Evolutionary conservation across 768 basidiomycete species (phyloP).

Genomic region (Leucocoprinus leucothites): DNA sequence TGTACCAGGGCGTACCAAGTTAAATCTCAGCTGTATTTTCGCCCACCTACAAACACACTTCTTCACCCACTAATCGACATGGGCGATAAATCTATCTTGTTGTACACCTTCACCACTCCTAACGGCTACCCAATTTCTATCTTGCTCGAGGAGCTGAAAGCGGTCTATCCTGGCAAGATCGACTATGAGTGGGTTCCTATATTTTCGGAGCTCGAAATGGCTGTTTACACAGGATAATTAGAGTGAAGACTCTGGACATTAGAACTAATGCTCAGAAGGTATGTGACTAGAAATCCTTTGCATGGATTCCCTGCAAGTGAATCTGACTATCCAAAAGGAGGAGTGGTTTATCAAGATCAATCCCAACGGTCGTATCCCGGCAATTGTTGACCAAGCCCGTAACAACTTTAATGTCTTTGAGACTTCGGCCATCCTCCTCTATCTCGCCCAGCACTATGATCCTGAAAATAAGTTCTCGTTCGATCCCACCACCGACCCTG

Average conservation of each 20-base stretch:
- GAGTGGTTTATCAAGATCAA: conserved; percentile 75
- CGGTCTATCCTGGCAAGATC: conserved; percentile 42
- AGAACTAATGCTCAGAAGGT: conserved; percentile 71
- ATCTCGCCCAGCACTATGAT: conserved; percentile 80
- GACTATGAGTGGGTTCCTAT: conserved; percentile 46
- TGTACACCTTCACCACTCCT: conserved; percentile 57
- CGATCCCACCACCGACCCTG: conserved; percentile 44
- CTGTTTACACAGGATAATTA: conserved; percentile 19
- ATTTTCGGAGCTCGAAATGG: neutral
- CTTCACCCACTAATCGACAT: conserved; percentile 20
- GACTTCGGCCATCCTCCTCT: conserved; percentile 79
- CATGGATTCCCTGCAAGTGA: neutral
- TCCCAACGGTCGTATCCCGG: conserved; percentile 72
- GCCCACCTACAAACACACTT: conserved; percentile 24
- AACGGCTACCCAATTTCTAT: conserved; percentile 53
- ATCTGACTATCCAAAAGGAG: conserved; percentile 29
- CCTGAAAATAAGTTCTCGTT: conserved; percentile 70
- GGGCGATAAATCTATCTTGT: conserved; percentile 30
- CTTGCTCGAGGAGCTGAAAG: conserved; percentile 62
- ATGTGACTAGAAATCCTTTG: neutral
- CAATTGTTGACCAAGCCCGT: conserved; percentile 57
- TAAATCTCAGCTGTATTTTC: conserved; percentile 9
- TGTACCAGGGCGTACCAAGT: neutral
- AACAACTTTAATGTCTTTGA: conserved; percentile 71
- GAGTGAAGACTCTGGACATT: conserved; percentile 54